Conservation (phyloP, 2,329 filamentous ascomycete species). For the Exophiala sideris region DNA sequence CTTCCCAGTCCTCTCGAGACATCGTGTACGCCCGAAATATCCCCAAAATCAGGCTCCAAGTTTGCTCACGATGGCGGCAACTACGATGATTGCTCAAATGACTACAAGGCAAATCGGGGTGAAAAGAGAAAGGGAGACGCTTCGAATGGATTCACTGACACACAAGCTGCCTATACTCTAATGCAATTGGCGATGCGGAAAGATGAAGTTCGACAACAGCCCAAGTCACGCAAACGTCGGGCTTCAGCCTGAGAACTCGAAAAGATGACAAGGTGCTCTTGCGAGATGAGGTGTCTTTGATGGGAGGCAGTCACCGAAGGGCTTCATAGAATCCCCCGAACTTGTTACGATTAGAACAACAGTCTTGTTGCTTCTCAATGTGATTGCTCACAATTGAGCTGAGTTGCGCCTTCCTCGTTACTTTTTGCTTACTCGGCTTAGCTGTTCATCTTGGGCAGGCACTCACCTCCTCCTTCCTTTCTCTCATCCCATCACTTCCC, state of each 20-base stretch:
- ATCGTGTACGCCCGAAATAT: constrained; percentile 1
- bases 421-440: too few species aligned
- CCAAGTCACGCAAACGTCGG: constrained; percentile 34
- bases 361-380: not conserved
- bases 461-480: not conserved
- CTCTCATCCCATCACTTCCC: not conserved
- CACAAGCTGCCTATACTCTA: constrained; percentile 37
- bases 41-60: constrained; percentile 2
- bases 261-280: not conserved
- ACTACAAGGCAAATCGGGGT: constrained; percentile 8
- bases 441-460: too few species aligned
- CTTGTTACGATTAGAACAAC: not conserved
- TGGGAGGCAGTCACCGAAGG: not conserved
- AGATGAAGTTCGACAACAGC: constrained; percentile 9
- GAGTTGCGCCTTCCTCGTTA: too few species aligned
- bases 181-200: constrained; percentile 18
- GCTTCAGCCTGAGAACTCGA: constrained; percentile 20
- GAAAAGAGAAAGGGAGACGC: constrained; percentile 11
- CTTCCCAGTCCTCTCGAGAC: not conserved
- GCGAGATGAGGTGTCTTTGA: not conserved
- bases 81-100: constrained; percentile 21
- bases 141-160: constrained; percentile 26
- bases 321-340: not conserved
- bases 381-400: not conserved
- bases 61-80: constrained; percentile 15